Percentiles rank a stretch among this genome's conserved stretches.
Conservation (phyloP, 371 early-diverging fungal species). For the Rhizopus delemar region DNA sequence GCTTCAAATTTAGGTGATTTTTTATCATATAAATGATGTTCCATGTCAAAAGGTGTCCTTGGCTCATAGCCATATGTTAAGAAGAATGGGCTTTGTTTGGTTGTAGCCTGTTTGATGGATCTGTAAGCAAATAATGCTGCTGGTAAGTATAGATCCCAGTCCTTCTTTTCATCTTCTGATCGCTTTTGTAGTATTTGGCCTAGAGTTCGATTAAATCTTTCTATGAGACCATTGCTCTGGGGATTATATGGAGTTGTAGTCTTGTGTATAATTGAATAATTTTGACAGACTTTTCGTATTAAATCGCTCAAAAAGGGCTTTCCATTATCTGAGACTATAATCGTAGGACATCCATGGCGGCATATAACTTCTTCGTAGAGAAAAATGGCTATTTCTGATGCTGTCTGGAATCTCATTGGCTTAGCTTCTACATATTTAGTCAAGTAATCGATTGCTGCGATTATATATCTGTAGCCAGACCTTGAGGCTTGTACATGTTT, state of each 20-base stretch:
- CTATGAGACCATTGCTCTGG: conserved; percentile 11
- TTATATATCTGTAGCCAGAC: too few species aligned
- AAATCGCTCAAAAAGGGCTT: conserved; percentile 2
- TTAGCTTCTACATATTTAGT: conserved; percentile 6
- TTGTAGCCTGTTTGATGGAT: too few species aligned
- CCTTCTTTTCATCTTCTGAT: neutral
- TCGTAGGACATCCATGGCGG: conserved; percentile 4
- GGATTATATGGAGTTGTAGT: conserved; percentile 4
- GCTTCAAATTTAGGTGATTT: too few species aligned
- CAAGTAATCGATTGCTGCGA: too few species aligned
- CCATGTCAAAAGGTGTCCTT: too few species aligned
- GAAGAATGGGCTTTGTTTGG: too few species aligned
- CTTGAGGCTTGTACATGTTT: too few species aligned
- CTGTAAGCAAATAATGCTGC: conserved; percentile 1
- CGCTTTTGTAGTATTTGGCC: conserved; percentile 2
- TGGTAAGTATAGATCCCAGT: conserved; percentile 3
- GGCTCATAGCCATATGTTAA: too few species aligned
- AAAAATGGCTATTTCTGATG: conserved; percentile 2
- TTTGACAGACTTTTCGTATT: neutral
- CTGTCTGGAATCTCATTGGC: neutral
- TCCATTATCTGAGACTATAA: conserved; percentile 10
- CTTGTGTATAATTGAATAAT: conserved; percentile 1
- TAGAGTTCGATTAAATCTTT: conserved; percentile 10
- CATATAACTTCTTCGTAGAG: conserved; percentile 9
- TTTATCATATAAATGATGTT: too few species aligned